Evolutionary conservation across 305 asterid genomes (phyloP).

Genomic region (Stenogyne calaminthoides): DNA sequence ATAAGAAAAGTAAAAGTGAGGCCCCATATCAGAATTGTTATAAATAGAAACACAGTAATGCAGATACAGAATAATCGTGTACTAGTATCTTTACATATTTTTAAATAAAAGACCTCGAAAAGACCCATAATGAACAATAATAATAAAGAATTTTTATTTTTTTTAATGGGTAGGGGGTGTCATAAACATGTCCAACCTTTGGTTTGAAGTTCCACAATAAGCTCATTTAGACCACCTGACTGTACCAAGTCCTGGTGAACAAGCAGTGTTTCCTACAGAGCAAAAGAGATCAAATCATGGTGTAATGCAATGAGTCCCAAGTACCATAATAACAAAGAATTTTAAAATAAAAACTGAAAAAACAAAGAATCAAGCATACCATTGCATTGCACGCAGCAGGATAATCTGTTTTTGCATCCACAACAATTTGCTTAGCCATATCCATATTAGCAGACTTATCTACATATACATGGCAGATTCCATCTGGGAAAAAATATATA

Average conservation of each 20-base stretch:
- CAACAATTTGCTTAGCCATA: constrained; percentile 78
- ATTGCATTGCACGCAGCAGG: constrained; percentile 95
- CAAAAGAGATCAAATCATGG: constrained; percentile 7
- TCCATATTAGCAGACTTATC: constrained; percentile 84
- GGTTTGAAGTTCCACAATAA: constrained; percentile 78
- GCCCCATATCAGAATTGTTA: background rate
- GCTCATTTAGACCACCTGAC: constrained; percentile 58
- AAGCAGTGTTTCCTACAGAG: constrained; percentile 84
- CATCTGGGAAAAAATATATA: constrained; percentile 71
- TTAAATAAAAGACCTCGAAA: constrained; percentile 14
- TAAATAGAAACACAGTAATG: background rate
- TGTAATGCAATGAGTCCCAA: constrained; percentile 4
- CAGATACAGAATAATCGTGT: background rate
- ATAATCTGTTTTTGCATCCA: constrained; percentile 86
- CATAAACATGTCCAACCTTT: constrained; percentile 55
- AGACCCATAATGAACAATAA: too few species aligned
- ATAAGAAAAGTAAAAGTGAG: background rate
- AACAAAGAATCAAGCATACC: constrained; percentile 44
- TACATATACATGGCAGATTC: constrained; percentile 93
- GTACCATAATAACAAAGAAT: background rate
- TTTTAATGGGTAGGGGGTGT: too few species aligned
- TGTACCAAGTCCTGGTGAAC: constrained; percentile 83
- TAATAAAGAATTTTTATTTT: too few species aligned
- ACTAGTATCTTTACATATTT: background rate
- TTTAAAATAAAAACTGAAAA: too few species aligned